These are phyloP conservation scores for Syzygium jambos DNA, from an alignment of 345 rosid species.

Conservation along the genomic window DNA sequence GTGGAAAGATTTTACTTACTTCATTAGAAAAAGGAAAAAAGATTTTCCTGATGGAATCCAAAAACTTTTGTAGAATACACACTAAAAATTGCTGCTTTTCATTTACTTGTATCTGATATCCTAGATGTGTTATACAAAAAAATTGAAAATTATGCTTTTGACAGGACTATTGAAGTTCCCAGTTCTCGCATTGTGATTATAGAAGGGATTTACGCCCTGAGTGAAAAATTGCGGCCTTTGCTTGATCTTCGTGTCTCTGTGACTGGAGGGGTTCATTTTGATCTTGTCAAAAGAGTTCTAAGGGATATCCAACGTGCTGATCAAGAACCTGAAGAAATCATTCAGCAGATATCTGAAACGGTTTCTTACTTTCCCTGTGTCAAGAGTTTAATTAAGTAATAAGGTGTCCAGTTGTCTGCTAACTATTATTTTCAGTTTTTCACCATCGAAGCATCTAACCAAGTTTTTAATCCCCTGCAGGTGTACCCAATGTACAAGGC, in stretches of 20 bases:
- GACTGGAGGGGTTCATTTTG: slow-evolving; percentile 96
- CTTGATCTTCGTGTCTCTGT: slow-evolving; percentile 96
- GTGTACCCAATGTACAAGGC: slow-evolving; percentile 99
- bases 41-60: neutral
- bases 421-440: neutral
- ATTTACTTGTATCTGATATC: neutral
- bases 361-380: slow-evolving; percentile 27
- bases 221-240: slow-evolving; percentile 78
- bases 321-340: slow-evolving; percentile 98
- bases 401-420: neutral
- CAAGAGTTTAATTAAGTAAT: neutral
- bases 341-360: slow-evolving; percentile 98
- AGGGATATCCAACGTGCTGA: slow-evolving; percentile 97
- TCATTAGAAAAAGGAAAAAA: neutral
- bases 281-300: slow-evolving; percentile 93
- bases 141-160: slow-evolving; percentile 6
- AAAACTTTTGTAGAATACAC: neutral
- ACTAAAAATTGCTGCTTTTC: neutral
- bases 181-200: slow-evolving; percentile 84
- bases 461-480: slow-evolving; percentile 17
- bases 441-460: neutral
- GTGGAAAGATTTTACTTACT: neutral
- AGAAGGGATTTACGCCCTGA: slow-evolving; percentile 94
- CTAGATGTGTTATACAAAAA: neutral
- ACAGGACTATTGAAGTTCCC: slow-evolving; percentile 88